These are phyloP conservation scores for Chlorophyllum brunneum DNA, from an alignment of 768 basidiomycete genomes.

Conservation along the genomic window DNA sequence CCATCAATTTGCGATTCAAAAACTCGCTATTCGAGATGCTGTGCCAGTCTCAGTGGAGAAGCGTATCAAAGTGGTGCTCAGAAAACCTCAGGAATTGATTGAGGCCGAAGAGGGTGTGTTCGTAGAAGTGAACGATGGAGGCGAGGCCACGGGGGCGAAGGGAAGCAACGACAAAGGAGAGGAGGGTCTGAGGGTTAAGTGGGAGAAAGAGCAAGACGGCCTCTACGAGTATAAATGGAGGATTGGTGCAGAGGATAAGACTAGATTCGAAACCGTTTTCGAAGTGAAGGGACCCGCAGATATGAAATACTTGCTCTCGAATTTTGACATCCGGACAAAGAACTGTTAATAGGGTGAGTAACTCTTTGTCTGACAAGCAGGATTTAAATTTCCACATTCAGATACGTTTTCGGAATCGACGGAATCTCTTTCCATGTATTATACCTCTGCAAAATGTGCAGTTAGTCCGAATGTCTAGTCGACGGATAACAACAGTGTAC, in stretches of 20 bases:
- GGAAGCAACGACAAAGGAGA: background rate
- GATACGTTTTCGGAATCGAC: too few relatives aligned
- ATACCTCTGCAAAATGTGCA: too few relatives aligned
- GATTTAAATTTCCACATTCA: too few relatives aligned
- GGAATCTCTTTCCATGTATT: too few relatives aligned
- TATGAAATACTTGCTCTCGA: background rate
- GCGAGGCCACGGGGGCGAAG: background rate
- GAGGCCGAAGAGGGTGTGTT: slow-evolving; percentile 38
- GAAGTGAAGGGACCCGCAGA: slow-evolving; percentile 23
- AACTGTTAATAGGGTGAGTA: background rate
- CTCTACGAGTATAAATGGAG: slow-evolving; percentile 46
- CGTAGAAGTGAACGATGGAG: slow-evolving; percentile 16
- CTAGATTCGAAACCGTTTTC: slow-evolving; percentile 45
- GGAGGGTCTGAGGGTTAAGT: slow-evolving; percentile 25
- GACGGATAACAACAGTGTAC: too few relatives aligned
- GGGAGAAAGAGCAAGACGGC: slow-evolving; percentile 19
- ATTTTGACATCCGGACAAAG: background rate
- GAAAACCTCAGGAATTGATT: slow-evolving; percentile 44
- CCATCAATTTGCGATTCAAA: slow-evolving; percentile 39
- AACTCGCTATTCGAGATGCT: slow-evolving; percentile 44
- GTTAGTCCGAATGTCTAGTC: too few relatives aligned
- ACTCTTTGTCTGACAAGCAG: background rate
- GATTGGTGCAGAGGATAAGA: background rate
- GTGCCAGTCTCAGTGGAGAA: slow-evolving; percentile 36
- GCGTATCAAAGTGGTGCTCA: slow-evolving; percentile 40